Evolutionary conservation across 2,329 filamentous ascomycete species (phyloP).

Genomic region (Escovopsis sp.): DNA sequence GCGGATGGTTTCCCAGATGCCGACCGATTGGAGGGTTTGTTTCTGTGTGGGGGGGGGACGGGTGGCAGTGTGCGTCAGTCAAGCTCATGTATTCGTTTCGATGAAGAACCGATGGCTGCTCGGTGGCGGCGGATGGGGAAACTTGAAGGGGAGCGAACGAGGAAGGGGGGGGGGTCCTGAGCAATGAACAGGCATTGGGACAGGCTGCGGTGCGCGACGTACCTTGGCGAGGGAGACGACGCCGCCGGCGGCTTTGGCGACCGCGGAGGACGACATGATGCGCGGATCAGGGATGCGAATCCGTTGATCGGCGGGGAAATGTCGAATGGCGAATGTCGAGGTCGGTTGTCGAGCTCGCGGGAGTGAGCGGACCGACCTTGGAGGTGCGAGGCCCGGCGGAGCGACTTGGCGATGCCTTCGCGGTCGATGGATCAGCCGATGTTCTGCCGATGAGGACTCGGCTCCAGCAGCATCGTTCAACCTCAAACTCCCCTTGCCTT

Average conservation of each 20-base stretch:
- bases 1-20: constrained; percentile 76
- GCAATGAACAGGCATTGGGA: constrained; percentile 3
- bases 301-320: too few species aligned
- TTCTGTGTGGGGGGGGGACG: constrained; percentile 44
- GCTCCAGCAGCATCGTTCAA: too few species aligned
- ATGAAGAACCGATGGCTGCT: too few species aligned
- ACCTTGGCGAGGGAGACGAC: constrained; percentile 45
- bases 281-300: constrained; percentile 10
- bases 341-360: constrained; percentile 2
- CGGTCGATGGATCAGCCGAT: constrained; percentile 11
- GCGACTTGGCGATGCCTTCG: constrained; percentile 7
- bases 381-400: constrained; percentile 13
- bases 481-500: too few species aligned
- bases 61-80: constrained; percentile 8
- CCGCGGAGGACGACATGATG: constrained; percentile 47
- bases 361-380: background rate
- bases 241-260: constrained; percentile 37
- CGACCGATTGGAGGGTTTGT: constrained; percentile 83
- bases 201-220: constrained; percentile 10
- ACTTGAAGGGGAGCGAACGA: background rate
- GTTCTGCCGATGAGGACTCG: constrained; percentile 9
- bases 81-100: too few species aligned
- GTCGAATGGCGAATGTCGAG: too few species aligned
- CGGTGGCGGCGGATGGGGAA: too few species aligned
- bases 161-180: background rate